These are phyloP conservation scores for Colletotrichum somersetense DNA, from an alignment of 2,329 filamentous ascomycete genomes.

Conservation along the genomic window DNA sequence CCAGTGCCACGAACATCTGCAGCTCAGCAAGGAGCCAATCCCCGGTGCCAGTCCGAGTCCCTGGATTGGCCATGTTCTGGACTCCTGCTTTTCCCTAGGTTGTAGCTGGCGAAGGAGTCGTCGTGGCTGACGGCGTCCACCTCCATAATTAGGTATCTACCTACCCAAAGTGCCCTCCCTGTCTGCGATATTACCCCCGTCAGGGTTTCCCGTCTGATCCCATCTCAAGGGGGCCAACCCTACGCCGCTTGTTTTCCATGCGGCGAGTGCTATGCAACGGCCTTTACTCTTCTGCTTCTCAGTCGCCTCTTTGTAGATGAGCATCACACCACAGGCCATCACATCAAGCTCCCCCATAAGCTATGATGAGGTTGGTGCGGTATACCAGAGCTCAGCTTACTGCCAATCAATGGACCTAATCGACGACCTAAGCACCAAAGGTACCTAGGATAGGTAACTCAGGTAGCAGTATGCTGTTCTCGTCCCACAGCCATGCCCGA, in stretches of 20 bases:
- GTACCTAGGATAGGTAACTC: too few species aligned
- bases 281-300: neutral
- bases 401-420: neutral
- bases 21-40: constrained; percentile 27
- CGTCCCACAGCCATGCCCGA: constrained; percentile 23
- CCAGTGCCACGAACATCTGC: constrained; percentile 32
- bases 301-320: neutral
- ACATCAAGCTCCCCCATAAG: too few species aligned
- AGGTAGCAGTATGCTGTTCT: constrained; percentile 9
- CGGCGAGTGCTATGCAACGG: neutral
- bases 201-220: constrained; percentile 18
- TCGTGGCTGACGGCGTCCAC: constrained; percentile 36
- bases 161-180: neutral
- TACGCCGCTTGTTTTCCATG: constrained; percentile 7
- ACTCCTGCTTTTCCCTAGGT: neutral
- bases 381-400: neutral
- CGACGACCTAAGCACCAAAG: too few species aligned
- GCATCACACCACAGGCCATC: neutral
- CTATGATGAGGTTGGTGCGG: neutral
- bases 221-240: neutral
- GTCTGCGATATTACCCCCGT: constrained; percentile 4
- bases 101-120: constrained; percentile 20
- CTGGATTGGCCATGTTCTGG: constrained; percentile 27
- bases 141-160: constrained; percentile 29
- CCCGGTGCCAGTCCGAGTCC: constrained; percentile 9